Evolutionary conservation across 1,284 basidiomycete genomes (phyloP).

Genomic region (Irpex sp.): DNA sequence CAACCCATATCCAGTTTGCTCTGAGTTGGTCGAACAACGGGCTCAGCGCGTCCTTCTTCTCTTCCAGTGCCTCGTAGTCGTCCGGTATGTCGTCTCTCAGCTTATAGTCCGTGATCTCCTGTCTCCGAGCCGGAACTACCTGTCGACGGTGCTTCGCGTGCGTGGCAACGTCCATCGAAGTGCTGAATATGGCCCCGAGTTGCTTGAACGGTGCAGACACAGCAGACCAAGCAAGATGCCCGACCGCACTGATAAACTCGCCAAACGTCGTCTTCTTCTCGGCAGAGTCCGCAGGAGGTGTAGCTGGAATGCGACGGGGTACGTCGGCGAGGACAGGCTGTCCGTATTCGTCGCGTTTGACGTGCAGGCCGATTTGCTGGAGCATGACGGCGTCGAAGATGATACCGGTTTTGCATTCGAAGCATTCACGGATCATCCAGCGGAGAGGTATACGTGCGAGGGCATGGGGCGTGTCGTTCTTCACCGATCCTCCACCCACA

Average conservation of each 20-base stretch:
- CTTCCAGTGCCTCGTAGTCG: constrained; percentile 31
- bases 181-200: neutral
- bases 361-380: constrained; percentile 14
- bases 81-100: constrained; percentile 1
- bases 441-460: constrained; percentile 53
- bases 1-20: constrained; percentile 12
- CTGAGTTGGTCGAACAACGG: constrained; percentile 48
- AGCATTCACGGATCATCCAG: constrained; percentile 60
- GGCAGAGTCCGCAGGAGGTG: neutral
- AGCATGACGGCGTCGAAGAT: constrained; percentile 25
- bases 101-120: neutral
- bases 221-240: neutral
- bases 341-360: neutral
- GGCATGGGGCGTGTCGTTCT: constrained; percentile 42
- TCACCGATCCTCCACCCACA: constrained; percentile 46
- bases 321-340: constrained; percentile 2
- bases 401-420: constrained; percentile 30
- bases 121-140: neutral
- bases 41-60: constrained; percentile 44
- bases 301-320: constrained; percentile 6
- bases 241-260: neutral
- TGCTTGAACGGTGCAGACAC: neutral
- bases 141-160: neutral
- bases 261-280: neutral
- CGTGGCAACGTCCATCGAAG: neutral